phyloP scores from a whole-genome alignment of 2,329 filamentous ascomycete genomes.

The Penicillium sp. region DNA sequence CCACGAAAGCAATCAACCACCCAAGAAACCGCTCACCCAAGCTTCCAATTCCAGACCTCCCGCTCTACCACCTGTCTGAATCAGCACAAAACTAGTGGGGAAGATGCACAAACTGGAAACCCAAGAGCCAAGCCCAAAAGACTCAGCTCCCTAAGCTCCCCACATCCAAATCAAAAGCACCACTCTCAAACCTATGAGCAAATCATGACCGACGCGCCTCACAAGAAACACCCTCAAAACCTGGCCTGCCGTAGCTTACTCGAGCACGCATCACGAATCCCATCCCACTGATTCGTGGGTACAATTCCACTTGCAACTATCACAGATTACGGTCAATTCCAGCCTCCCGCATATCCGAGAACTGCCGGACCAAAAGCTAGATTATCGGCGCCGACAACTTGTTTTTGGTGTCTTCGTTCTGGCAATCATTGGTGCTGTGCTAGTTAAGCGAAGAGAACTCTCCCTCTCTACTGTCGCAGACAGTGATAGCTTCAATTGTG shows the following conservation, averaged over 20 bases:
- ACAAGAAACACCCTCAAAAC: not conserved
- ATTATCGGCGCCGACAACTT: not conserved
- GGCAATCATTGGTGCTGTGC: not conserved
- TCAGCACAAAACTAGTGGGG: not conserved
- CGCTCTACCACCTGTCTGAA: too few relatives aligned
- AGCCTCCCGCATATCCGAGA: not conserved
- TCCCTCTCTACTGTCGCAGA: too few relatives aligned
- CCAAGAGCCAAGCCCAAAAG: not conserved
- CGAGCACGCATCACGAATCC: constrained; percentile 2
- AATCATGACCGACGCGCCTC: not conserved
- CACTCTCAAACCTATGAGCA: not conserved
- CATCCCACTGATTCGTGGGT: constrained; percentile 5
- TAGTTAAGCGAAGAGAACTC: not conserved
- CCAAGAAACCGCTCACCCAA: not conserved
- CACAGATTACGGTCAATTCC: not conserved
- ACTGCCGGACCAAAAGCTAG: not conserved
- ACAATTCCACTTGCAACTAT: not conserved
- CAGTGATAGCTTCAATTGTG: not conserved
- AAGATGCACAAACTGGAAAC: constrained; percentile 6
- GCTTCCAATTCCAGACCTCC: not conserved
- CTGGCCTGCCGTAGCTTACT: not conserved
- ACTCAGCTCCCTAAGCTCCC: too few relatives aligned
- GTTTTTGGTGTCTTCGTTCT: not conserved
- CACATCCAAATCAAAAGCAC: not conserved
- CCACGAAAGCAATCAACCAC: not conserved